Evolutionary conservation across 2,329 filamentous ascomycete genomes (phyloP).

Genomic region (Aspergillus oerlinghausenensis): DNA sequence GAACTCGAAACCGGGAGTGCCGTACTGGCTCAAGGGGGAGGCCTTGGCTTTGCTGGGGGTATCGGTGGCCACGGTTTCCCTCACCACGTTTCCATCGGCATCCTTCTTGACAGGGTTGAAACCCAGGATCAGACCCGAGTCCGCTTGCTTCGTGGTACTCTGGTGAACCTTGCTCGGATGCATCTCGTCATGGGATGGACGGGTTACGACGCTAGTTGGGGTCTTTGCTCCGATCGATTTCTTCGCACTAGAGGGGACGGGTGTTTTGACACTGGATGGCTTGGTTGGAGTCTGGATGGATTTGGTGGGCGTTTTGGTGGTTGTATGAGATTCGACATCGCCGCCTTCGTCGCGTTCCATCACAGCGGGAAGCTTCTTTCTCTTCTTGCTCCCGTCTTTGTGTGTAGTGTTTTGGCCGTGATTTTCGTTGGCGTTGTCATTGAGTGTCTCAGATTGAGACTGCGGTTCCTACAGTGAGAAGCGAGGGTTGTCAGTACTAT

Average conservation of each 20-base stretch:
- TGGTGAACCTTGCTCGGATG: slow-evolving; percentile 79
- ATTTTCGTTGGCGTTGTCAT: slow-evolving; percentile 8
- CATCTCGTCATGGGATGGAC: slow-evolving; percentile 77
- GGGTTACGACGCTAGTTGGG: slow-evolving; percentile 55
- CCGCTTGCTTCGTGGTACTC: slow-evolving; percentile 68
- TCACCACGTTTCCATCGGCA: slow-evolving; percentile 32
- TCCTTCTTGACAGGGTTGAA: slow-evolving; percentile 67
- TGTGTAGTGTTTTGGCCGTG: background rate
- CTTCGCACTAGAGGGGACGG: slow-evolving; percentile 20
- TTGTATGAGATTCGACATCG: slow-evolving; percentile 24
- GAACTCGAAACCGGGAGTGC: slow-evolving; percentile 45
- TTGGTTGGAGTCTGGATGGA: slow-evolving; percentile 20
- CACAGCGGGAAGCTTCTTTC: slow-evolving; percentile 40
- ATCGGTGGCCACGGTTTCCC: slow-evolving; percentile 24
- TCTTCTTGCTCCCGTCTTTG: slow-evolving; percentile 2
- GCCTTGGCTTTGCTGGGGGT: slow-evolving; percentile 42
- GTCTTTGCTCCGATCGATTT: slow-evolving; percentile 26
- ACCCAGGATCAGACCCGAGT: slow-evolving; percentile 75
- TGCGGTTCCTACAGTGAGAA: slow-evolving; percentile 15
- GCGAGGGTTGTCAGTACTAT: background rate
- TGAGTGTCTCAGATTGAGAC: slow-evolving; percentile 15
- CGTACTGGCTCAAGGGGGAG: slow-evolving; percentile 32
- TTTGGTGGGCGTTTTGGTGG: slow-evolving; percentile 5
- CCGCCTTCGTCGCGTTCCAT: slow-evolving; percentile 45
- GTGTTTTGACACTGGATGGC: slow-evolving; percentile 11